Evolutionary conservation across 179 eudicot species (phyloP).

Genomic region (Beta corolliflora): DNA sequence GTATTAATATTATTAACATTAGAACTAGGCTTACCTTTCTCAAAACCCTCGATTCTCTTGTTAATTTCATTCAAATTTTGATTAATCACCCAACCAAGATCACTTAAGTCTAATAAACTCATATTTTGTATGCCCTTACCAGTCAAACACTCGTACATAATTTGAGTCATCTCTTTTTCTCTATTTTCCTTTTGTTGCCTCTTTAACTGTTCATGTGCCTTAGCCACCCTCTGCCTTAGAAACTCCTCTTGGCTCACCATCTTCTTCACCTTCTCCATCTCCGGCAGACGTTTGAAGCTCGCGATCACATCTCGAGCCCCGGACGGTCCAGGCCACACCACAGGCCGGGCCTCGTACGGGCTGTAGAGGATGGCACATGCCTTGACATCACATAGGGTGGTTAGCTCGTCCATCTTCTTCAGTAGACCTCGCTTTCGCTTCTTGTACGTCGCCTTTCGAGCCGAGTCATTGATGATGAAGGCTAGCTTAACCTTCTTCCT

Average conservation of each 20-base stretch:
- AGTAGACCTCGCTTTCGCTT: conserved; percentile 59
- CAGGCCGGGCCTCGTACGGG: conserved; percentile 48
- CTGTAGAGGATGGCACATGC: conserved; percentile 60
- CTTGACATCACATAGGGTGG: conserved; percentile 58
- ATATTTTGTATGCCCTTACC: conserved; percentile 32
- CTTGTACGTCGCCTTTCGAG: conserved; percentile 65
- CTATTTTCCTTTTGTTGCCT: conserved; percentile 43
- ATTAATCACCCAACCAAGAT: conserved; percentile 45
- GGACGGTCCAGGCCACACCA: conserved; percentile 52
- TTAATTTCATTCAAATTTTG: conserved; percentile 37
- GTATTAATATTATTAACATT: not conserved
- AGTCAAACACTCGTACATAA: conserved; percentile 36
- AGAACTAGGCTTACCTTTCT: conserved; percentile 7
- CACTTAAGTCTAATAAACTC: conserved; percentile 40
- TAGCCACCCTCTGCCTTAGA: conserved; percentile 36
- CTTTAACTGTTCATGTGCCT: conserved; percentile 38
- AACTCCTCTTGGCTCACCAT: conserved; percentile 45
- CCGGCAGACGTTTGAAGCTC: conserved; percentile 40
- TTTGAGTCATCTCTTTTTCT: conserved; percentile 42
- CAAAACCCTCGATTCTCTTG: conserved; percentile 22
- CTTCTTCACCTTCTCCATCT: conserved; percentile 51
- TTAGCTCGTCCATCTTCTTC: conserved; percentile 62
- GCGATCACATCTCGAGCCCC: conserved; percentile 37
- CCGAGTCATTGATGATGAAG: conserved; percentile 55
- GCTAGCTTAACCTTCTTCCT: conserved; percentile 67